Evolutionary conservation across 1,284 basidiomycete species (phyloP), one percentile per base, ranked within the genome.

Genomic region (Ganoderma lingzhi): DNA sequence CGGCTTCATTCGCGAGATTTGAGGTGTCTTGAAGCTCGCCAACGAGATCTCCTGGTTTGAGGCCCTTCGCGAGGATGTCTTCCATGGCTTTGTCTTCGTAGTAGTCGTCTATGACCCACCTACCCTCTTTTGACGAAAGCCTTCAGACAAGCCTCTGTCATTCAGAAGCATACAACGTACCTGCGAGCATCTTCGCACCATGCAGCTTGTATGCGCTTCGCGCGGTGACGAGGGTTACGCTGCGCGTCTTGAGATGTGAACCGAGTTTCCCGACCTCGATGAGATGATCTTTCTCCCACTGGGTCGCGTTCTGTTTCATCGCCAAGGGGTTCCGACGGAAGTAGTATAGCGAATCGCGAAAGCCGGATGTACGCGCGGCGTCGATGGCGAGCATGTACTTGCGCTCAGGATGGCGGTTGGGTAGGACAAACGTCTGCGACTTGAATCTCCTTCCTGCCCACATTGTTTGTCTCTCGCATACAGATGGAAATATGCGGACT

Each of bases 331-430:
- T 97, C 6, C 95, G 88, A 14, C 98, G 92, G 82, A 98, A 97
- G 80, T 99, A 98, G 81, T 98, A 98, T 14, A 99, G 85, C 10
- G 97, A 98, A 81, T 99, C 98, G 67, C 96, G 90, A 82, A 96
- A 99, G 1, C 97, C 98, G 51, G 95, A 96, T 3, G 95, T 95
- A 35, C 97, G 91, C 0, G 97, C 97, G 5, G 96, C 97, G 77
- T 99, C 97, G 72, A 99, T 98, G 14, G 97, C 96, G 58, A 99
- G 92, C 87, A 98, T 95, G 83, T 98, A 99, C 71, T 91, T 86
- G 63, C 93, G 89, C 62, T 95, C 88, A 6, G 95, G 92, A 78
- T 98, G 87, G 67, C 97, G 89, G 63, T 88, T 88, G 0, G 95
- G 92, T 1, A 96, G 90, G 17, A 88, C 84, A 78, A 99, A 98